Base-by-base conservation (phyloP, 192 early-diverging fungal genomes). In the Mortierella claussenii region DNA sequence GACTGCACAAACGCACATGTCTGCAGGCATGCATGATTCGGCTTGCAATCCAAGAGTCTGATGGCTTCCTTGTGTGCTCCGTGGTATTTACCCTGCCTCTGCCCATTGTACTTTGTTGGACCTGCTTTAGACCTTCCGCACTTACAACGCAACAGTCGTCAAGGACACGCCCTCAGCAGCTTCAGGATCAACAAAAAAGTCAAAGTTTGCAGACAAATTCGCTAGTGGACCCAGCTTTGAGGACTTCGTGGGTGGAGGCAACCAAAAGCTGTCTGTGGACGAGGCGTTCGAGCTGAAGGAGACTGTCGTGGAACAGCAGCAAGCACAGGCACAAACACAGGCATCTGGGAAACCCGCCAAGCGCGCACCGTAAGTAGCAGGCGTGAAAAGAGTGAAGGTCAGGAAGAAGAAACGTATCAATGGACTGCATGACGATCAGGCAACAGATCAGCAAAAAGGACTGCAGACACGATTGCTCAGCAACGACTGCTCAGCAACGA, bases 271-370 rank as follows among this genome's bases (percentile, higher is more conserved):
- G 43, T 83, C 83, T 27, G 53, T 70, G 17, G 86, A 86, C 42
- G 89, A 90, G 55, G 85, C 87, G 23, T 55, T 90, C 27, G 89
- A 90, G 59, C 69, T 90, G 28, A 82, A 83, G 56, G 79, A 84
- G 36, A 80, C 82, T 27, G 81, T 80, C 13, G 79, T 83, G 20
- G 49, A 61, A 31, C 52, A 79, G 28, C 65, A 75, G 43, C 68
- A 80, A 57, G 82, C 73, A n/a, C 65, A 57, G 30, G 78, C 74
- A 20, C 55, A 20, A 27, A 42, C 47, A 15, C 44, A 28, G 44
- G 12, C 42, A 7, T 50, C 70, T 18, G 70, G 62, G 23, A 75
- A 75, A 30, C 70, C 70, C 31, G 40, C 57, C 31, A 76, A 51
- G 40, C 73, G 73, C 49, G 44, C 63, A 30, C 65, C 65, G 73